Conservation (phyloP, 176 grass and related monocot species). For the Oryza glumipatula region DNA sequence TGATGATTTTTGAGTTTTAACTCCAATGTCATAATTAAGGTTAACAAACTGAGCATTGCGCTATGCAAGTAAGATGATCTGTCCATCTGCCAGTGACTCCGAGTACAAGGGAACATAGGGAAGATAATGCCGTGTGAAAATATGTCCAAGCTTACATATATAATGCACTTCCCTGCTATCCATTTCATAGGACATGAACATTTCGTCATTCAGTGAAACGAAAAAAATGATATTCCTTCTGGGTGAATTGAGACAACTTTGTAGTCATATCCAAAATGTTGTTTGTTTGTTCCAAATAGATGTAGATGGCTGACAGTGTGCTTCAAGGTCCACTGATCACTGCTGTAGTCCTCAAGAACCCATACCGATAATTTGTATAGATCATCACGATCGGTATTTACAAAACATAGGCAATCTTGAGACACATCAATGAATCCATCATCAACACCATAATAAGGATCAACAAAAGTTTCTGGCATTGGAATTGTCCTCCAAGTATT, state of each 20-base stretch:
- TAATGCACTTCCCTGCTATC: not conserved
- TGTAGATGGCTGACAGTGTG: not conserved
- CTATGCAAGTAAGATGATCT: too few species aligned
- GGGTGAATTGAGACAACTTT: not conserved
- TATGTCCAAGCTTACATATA: not conserved
- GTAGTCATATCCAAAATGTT: not conserved
- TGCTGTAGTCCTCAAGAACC: not conserved
- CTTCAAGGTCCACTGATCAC: not conserved
- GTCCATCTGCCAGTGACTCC: too few species aligned
- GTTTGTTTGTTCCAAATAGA: not conserved
- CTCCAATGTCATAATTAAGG: too few species aligned
- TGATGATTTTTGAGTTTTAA: too few species aligned
- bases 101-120: too few species aligned
- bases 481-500: constrained; percentile 7
- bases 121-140: too few species aligned
- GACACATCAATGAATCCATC: not conserved
- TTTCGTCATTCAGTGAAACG: not conserved
- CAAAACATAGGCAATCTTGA: not conserved
- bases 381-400: not conserved
- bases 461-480: not conserved
- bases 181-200: not conserved
- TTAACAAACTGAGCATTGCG: too few species aligned
- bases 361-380: not conserved
- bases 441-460: not conserved
- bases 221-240: not conserved